Conservation (phyloP, 192 early-diverging fungal genomes). For the Entomortierella beljakovae region DNA sequence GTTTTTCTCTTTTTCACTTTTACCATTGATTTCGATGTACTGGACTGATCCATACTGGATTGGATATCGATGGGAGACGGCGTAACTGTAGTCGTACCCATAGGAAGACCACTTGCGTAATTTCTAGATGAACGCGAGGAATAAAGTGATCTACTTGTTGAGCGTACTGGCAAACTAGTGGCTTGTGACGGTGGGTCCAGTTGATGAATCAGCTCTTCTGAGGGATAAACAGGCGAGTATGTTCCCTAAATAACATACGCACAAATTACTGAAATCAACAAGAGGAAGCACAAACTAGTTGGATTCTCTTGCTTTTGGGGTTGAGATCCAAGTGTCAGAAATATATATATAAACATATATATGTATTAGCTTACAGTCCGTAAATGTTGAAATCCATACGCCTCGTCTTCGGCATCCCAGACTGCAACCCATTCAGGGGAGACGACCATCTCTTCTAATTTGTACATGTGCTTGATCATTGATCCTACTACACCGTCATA, state of each 20-base stretch:
- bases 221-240: constrained; percentile 36
- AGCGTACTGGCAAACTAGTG: not conserved
- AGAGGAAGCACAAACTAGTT: not conserved
- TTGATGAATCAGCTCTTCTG: constrained; percentile 17
- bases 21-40: not conserved
- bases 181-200: constrained; percentile 18
- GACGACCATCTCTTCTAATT: constrained; percentile 24
- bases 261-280: not conserved
- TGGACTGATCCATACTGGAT: not conserved
- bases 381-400: constrained; percentile 42
- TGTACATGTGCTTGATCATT: constrained; percentile 34
- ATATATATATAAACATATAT: not conserved
- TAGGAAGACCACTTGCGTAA: not conserved
- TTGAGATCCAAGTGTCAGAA: too few species aligned
- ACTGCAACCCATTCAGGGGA: constrained; percentile 26
- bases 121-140: not conserved
- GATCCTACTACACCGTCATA: constrained; percentile 35
- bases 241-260: constrained; percentile 18
- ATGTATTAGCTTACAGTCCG: constrained; percentile 17
- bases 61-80: not conserved
- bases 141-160: constrained; percentile 2
- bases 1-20: constrained; percentile 29
- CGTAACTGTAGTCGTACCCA: not conserved
- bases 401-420: constrained; percentile 45
- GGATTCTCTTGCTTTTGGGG: not conserved